Conservation (phyloP, 371 early-diverging fungal genomes). For the Lichtheimia hyalospora region DNA sequence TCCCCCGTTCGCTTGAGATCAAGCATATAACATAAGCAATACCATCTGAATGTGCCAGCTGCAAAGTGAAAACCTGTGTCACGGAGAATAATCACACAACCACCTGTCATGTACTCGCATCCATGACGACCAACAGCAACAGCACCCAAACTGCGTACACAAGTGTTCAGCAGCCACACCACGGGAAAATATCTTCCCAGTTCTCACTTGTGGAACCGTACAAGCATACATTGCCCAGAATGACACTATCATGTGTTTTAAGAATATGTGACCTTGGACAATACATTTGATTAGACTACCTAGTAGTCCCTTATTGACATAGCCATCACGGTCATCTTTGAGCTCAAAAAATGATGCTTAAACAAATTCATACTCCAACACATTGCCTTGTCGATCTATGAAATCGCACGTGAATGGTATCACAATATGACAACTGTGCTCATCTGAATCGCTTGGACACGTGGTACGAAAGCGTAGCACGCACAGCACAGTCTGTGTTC, state of each 20-base stretch:
- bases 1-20: constrained; percentile 91
- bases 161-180: constrained; percentile 99
- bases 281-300: constrained; percentile 86
- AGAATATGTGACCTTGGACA: constrained; percentile 80
- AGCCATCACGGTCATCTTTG: constrained; percentile 96
- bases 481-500: constrained; percentile 95
- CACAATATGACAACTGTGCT: constrained; percentile 71
- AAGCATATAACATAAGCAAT: constrained; percentile 86
- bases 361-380: constrained; percentile 90
- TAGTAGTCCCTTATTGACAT: constrained; percentile 95
- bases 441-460: constrained; percentile 82
- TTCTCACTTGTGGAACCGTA: constrained; percentile 93
- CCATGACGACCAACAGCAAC: constrained; percentile 95
- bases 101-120: constrained; percentile 98
- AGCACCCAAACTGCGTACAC: constrained; percentile 96
- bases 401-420: constrained; percentile 81
- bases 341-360: constrained; percentile 87
- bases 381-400: constrained; percentile 95
- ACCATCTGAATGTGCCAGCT: constrained; percentile 92
- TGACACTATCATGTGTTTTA: constrained; percentile 83
- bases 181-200: constrained; percentile 86
- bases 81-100: constrained; percentile 85
- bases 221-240: constrained; percentile 95
- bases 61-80: constrained; percentile 89
- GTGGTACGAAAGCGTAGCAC: constrained; percentile 88